These are phyloP conservation scores for Prillingera fragicola DNA, from an alignment of 1,284 basidiomycete species.

Conservation along the genomic window DNA sequence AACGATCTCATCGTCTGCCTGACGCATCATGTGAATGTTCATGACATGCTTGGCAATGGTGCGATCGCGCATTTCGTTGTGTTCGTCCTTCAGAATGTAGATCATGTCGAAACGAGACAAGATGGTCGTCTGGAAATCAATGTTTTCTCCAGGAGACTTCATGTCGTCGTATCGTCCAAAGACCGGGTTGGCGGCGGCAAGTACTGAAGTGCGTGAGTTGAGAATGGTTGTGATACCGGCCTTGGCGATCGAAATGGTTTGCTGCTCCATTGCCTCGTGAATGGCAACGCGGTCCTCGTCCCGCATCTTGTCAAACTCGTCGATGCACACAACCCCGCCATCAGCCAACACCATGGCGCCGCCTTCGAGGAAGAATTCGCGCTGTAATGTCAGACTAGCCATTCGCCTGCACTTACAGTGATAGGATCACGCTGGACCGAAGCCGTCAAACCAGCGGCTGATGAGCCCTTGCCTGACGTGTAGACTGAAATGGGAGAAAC, in stretches of 20 bases:
- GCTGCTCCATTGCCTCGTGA: conserved; percentile 99
- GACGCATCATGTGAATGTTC: conserved; percentile 96
- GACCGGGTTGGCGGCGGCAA: conserved; percentile 97
- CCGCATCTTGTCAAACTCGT: conserved; percentile 99
- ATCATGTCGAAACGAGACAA: conserved; percentile 99
- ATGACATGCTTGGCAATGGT: conserved; percentile 97
- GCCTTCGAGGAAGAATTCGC: conserved; percentile 98
- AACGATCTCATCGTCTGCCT: conserved; percentile 61
- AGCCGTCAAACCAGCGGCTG: conserved; percentile 95
- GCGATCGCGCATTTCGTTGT: conserved; percentile 90
- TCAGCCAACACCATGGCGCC: conserved; percentile 99
- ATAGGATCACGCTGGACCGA: conserved; percentile 91
- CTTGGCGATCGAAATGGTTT: conserved; percentile 99
- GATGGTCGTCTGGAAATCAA: conserved; percentile 79
- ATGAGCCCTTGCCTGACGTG: conserved; percentile 95
- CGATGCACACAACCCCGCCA: conserved; percentile 97
- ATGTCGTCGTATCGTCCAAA: conserved; percentile 98
- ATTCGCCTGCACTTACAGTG: conserved; percentile 58
- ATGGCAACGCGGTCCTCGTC: conserved; percentile 99
- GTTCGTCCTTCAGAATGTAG: conserved; percentile 98
- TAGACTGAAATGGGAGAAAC: conserved; percentile 96
- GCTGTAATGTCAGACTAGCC: conserved; percentile 50
- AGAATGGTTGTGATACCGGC: conserved; percentile 98
- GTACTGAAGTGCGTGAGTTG: conserved; percentile 90
- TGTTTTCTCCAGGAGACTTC: conserved; percentile 76